Evolutionary conservation across 2,329 filamentous ascomycete genomes (phyloP).

Genomic region (Cladophialophora immunda): DNA sequence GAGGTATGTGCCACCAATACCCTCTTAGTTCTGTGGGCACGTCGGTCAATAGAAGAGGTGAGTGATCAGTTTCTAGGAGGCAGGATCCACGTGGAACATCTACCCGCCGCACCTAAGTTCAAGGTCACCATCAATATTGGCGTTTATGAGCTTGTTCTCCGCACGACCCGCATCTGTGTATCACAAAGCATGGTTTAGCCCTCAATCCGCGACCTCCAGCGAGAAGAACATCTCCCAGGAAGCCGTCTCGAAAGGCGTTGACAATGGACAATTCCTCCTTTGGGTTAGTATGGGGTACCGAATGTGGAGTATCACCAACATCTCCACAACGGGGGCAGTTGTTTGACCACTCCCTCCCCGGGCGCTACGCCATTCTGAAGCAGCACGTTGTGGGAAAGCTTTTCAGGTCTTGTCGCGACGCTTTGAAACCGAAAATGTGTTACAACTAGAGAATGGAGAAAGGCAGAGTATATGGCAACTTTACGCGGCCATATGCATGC

Average conservation of each 20-base stretch:
- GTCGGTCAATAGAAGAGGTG: neutral
- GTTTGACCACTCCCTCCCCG: neutral
- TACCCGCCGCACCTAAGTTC: neutral
- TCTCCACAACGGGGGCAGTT: neutral
- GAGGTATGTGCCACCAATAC: neutral
- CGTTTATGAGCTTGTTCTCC: neutral
- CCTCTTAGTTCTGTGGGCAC: neutral
- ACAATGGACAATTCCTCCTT: neutral
- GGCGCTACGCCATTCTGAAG: slow-evolving; percentile 1
- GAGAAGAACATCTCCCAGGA: neutral
- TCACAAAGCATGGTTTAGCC: neutral
- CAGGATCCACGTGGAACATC: neutral
- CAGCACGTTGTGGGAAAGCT: neutral
- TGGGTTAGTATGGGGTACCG: neutral
- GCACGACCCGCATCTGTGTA: neutral
- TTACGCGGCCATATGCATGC: neutral
- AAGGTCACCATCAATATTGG: neutral
- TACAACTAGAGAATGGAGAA: neutral
- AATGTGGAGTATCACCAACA: neutral
- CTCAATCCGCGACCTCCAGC: neutral
- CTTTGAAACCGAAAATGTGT: neutral
- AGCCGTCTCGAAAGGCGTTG: neutral
- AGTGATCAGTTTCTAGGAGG: neutral
- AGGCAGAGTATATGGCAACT: neutral
- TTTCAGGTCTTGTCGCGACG: neutral